Evolutionary conservation across 306 rosid genomes (phyloP).

Genomic region (Ormosia emarginata): DNA sequence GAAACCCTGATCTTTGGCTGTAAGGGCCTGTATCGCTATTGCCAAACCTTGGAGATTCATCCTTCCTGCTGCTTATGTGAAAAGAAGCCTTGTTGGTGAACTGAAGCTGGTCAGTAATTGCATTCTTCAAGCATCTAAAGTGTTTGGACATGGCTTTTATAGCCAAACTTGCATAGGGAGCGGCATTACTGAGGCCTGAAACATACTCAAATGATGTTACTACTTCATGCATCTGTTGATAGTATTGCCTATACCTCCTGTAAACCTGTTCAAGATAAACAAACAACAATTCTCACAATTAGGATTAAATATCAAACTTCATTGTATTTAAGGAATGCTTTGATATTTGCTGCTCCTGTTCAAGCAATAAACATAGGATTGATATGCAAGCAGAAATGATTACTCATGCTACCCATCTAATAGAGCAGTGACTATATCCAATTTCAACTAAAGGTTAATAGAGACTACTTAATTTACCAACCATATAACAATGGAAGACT

Average conservation of each 20-base stretch:
- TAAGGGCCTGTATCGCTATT: conserved; percentile 33
- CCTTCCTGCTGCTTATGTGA: conserved; percentile 34
- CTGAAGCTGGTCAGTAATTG: conserved; percentile 74
- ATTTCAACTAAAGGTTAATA: neutral
- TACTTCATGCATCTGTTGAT: conserved; percentile 71
- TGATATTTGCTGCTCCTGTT: neutral
- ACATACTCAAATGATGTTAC: conserved; percentile 78
- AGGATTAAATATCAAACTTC: neutral
- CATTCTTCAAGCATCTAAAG: conserved; percentile 71
- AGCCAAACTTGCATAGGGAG: conserved; percentile 83
- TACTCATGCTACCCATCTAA: neutral
- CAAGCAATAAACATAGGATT: neutral
- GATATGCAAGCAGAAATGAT: neutral
- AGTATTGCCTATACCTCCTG: conserved; percentile 81
- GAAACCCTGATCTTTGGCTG: conserved; percentile 52
- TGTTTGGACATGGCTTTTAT: conserved; percentile 77
- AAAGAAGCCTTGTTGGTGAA: conserved; percentile 33
- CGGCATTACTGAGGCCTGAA: conserved; percentile 73
- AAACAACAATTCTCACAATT: neutral
- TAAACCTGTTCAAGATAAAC: conserved; percentile 48
- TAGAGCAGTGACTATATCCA: neutral
- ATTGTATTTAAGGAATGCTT: neutral
- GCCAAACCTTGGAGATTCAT: conserved; percentile 42
- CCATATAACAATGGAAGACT: neutral
- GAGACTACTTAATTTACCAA: neutral